Percentiles rank a stretch among this genome's conserved stretches.
Evolutionary conservation across 2,329 filamentous ascomycete genomes (phyloP).

Genomic region (Hymenotorrendiella dingleyae): DNA sequence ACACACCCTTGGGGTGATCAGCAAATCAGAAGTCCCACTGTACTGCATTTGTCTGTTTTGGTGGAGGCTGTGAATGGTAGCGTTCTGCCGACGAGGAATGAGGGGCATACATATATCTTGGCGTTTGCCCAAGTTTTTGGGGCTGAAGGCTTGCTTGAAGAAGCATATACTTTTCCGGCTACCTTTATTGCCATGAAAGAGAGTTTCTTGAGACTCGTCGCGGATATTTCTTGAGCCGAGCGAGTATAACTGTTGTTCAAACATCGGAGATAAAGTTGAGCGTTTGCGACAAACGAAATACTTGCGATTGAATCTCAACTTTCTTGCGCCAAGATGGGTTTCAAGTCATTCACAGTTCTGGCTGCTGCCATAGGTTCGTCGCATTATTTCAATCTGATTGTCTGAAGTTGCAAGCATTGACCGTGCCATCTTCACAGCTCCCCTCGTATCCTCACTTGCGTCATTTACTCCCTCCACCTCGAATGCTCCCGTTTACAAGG

Average conservation of each 20-base stretch:
- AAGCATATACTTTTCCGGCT: background rate
- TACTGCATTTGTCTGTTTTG: background rate
- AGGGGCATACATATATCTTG: background rate
- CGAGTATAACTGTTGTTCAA: background rate
- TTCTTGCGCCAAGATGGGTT: slow-evolving; percentile 1
- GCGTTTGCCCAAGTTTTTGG: background rate
- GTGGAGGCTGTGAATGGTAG: background rate
- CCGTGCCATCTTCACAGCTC: slow-evolving; percentile 1
- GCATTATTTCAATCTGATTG: background rate
- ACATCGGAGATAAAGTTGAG: background rate
- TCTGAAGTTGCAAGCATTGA: background rate
- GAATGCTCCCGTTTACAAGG: slow-evolving; percentile 17
- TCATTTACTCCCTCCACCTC: slow-evolving; percentile 16
- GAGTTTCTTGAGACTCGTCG: background rate
- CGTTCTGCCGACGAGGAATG: too few relatives aligned
- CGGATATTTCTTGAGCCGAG: background rate
- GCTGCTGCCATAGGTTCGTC: background rate
- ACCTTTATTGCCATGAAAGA: background rate
- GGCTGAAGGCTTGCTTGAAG: too few relatives aligned
- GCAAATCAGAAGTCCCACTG: background rate
- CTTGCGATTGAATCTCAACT: too few relatives aligned
- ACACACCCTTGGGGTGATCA: background rate
- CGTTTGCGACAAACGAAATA: too few relatives aligned
- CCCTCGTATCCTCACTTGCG: slow-evolving; percentile 13
- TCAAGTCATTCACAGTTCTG: background rate